Evolutionary conservation across 371 early-diverging fungal species (phyloP).

Genomic region (Rhizopus stolonifer): DNA sequence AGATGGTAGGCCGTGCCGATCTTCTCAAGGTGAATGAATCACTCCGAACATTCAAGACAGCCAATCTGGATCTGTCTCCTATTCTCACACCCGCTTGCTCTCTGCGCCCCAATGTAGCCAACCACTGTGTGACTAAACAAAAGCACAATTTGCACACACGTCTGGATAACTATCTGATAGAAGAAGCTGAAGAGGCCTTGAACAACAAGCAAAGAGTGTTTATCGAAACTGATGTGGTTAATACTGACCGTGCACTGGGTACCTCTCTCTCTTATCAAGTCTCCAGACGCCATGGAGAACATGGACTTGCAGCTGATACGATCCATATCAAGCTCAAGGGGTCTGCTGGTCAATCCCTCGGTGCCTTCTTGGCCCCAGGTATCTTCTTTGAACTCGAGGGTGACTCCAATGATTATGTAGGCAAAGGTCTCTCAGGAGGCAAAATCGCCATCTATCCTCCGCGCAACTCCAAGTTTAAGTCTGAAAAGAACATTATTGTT

Average conservation of each 20-base stretch:
- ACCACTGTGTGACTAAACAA: conserved; percentile 77
- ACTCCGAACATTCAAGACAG: conserved; percentile 81
- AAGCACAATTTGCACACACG: conserved; percentile 84
- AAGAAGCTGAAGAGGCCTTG: conserved; percentile 75
- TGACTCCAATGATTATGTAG: conserved; percentile 97
- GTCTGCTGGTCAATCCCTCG: conserved; percentile 95
- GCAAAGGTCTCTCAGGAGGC: conserved; percentile 96
- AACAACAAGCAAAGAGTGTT: conserved; percentile 58
- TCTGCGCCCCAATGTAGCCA: conserved; percentile 86
- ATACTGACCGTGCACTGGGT: conserved; percentile 95
- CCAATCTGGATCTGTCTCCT: conserved; percentile 82
- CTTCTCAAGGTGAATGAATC: conserved; percentile 72
- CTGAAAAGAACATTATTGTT: conserved; percentile 88
- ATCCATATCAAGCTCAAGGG: conserved; percentile 85
- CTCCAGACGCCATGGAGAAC: conserved; percentile 77
- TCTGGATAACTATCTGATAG: conserved; percentile 81
- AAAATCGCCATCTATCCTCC: conserved; percentile 87
- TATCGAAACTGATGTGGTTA: conserved; percentile 73
- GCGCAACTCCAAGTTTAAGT: conserved; percentile 69
- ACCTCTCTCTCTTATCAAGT: conserved; percentile 89
- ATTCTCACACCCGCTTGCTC: conserved; percentile 87
- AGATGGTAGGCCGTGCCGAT: conserved; percentile 94
- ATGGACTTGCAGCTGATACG: conserved; percentile 83
- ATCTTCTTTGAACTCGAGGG: conserved; percentile 92
- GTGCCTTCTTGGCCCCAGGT: conserved; percentile 92